A percentile compares a stretch with the other conserved stretches of the same genome.
phyloP scores from a whole-genome alignment of 176 grass and related monocot species.

The Otatea glauca region DNA sequence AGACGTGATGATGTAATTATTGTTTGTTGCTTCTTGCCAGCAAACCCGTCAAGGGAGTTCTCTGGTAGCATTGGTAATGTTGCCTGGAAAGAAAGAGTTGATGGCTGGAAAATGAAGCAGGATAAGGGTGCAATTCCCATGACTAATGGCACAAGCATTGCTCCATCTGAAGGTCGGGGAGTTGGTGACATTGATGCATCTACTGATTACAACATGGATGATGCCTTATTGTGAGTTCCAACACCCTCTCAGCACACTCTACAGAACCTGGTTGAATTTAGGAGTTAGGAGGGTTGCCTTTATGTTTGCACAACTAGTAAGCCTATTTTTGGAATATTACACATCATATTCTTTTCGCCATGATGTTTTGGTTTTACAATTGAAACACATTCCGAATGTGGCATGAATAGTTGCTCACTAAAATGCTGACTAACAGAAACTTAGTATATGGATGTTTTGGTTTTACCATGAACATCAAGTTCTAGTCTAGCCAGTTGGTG shows the following conservation, averaged over 20 bases:
- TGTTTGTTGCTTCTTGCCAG: conserved; percentile 53
- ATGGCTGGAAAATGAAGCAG: conserved; percentile 99
- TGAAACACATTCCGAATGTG: background rate
- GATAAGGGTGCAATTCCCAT: conserved; percentile 89
- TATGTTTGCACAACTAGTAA: conserved; percentile 16
- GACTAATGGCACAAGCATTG: conserved; percentile 94
- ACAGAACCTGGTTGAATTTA: conserved; percentile 9
- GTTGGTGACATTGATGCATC: conserved; percentile 89
- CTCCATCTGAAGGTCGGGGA: conserved; percentile 94
- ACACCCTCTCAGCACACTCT: background rate
- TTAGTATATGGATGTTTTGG: background rate
- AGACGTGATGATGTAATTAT: conserved; percentile 37
- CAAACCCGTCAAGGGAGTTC: conserved; percentile 95
- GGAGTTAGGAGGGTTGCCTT: background rate
- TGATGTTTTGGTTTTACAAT: background rate
- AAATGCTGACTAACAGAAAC: background rate
- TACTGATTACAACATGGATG: conserved; percentile 99
- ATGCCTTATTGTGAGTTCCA: conserved; percentile 82
- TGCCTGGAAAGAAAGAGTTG: conserved; percentile 99
- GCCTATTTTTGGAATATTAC: background rate
- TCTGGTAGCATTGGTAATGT: conserved; percentile 95
- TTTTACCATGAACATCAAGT: background rate
- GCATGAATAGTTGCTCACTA: background rate
- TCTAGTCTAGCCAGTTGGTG: background rate
- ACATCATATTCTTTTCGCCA: background rate